Base-by-base conservation (phyloP, 2,329 filamentous ascomycete species). In the Coniella lustricola region DNA sequence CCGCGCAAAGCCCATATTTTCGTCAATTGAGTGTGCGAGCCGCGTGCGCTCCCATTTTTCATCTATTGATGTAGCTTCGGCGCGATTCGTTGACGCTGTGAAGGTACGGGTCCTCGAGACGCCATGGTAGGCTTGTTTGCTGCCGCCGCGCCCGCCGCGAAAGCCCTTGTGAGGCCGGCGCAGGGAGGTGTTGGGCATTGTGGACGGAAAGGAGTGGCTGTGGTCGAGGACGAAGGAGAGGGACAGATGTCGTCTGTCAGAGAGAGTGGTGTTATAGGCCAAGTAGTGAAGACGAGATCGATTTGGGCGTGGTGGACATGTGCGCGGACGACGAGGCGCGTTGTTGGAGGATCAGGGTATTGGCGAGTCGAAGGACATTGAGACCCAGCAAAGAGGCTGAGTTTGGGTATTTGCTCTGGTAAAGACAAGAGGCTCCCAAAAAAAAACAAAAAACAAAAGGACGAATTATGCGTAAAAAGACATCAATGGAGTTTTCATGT, bases 1-100 rank as follows among this genome's bases (percentile, higher is more conserved):
- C 44, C 91, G 85, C 13, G 84, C 77, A 65, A 98, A 98, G 46
- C 93, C 94, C 82, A 97, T 93, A 54, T 79, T 77, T 71, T 97
- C 93, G 71, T 98, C 94, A 63, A 98, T 96, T 60, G 76, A 80
- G 68, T 95, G 82, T 29, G 89, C 89, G 44, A 95, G 79, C 48
- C 82, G 82, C 40, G 83, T 85, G 33, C 89, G 84, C 69, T 98
- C 90, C 69, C 88, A 82, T 67, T 89, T 94, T 68, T 98, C 93
- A 74, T 95, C 89, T 60, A 88, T 82, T 7, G 90, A 94, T 1
- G 90, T 97, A 45, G 80, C 84, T 72, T 98, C 94, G 47, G 81
- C 82, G 48, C 85, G 81, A 42, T 86, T 71, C 21, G 82, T 81
- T 7, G 85, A 84, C 31, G 87, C 82, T 49, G 91, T 82, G 56